Evolutionary conservation across 2,329 filamentous ascomycete genomes (phyloP).

Genomic region (Microsporum canis): DNA sequence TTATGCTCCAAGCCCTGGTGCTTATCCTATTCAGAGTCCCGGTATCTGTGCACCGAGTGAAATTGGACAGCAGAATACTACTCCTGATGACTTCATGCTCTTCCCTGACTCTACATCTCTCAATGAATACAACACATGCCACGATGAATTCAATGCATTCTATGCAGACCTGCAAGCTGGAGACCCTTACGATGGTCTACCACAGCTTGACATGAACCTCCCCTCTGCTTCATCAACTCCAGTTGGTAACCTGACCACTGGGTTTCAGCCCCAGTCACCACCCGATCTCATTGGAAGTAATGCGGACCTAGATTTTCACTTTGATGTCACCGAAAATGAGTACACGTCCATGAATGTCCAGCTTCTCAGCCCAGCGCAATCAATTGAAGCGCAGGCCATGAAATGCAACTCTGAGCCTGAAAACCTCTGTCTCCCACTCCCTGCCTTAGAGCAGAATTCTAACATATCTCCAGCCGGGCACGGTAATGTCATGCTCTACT

Average conservation of each 20-base stretch:
- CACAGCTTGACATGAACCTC: constrained; percentile 18
- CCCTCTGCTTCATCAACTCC: constrained; percentile 15
- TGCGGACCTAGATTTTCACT: constrained; percentile 15
- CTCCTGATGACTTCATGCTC: constrained; percentile 11
- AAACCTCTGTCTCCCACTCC: constrained; percentile 11
- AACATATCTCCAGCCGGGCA: constrained; percentile 21
- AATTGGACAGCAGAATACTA: neutral
- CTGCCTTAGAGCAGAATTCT: constrained; percentile 13
- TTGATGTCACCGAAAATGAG: constrained; percentile 17
- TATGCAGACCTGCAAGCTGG: constrained; percentile 21
- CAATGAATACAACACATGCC: constrained; percentile 10
- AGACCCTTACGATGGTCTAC: constrained; percentile 19
- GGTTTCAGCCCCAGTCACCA: neutral
- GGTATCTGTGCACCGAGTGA: neutral
- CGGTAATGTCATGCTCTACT: constrained; percentile 23
- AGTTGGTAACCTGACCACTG: neutral
- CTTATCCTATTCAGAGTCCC: neutral
- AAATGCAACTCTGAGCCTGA: neutral
- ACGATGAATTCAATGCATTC: constrained; percentile 21
- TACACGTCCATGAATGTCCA: constrained; percentile 20
- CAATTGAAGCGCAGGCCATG: neutral
- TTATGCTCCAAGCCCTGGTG: neutral
- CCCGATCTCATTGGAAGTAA: neutral
- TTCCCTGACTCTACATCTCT: constrained; percentile 10
- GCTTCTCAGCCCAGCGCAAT: constrained; percentile 14